phyloP scores from a whole-genome alignment of 306 rosid species.

The Luffa acutangula region DNA sequence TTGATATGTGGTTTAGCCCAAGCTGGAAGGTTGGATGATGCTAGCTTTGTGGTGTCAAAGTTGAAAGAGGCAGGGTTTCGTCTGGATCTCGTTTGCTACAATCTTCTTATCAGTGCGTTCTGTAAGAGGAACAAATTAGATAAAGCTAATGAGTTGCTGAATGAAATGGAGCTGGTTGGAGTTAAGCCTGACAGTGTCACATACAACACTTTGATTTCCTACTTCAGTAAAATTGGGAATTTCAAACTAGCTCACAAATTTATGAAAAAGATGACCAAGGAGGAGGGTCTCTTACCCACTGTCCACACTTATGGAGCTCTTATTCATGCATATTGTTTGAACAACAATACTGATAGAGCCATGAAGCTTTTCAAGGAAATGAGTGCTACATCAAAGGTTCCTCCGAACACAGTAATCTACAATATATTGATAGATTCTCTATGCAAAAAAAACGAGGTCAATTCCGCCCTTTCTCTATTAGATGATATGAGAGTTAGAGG shows the following conservation, averaged over 20 bases:
- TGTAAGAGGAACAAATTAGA: slow-evolving; percentile 54
- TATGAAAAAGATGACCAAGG: slow-evolving; percentile 45
- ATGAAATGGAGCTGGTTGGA: slow-evolving; percentile 55
- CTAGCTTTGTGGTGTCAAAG: slow-evolving; percentile 41
- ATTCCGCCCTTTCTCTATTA: slow-evolving; percentile 40
- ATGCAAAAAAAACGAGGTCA: slow-evolving; percentile 44
- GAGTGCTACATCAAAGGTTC: slow-evolving; percentile 35
- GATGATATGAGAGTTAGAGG: slow-evolving; percentile 47
- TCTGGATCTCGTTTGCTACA: slow-evolving; percentile 47
- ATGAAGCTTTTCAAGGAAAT: slow-evolving; percentile 49
- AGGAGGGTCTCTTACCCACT: slow-evolving; percentile 47
- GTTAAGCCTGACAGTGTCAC: slow-evolving; percentile 58
- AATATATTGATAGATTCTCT: slow-evolving; percentile 49
- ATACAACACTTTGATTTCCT: slow-evolving; percentile 61
- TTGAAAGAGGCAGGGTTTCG: slow-evolving; percentile 58
- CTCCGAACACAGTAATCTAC: slow-evolving; percentile 58
- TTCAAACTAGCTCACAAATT: slow-evolving; percentile 25
- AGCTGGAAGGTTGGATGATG: slow-evolving; percentile 80
- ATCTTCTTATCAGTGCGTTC: slow-evolving; percentile 58
- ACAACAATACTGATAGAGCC: slow-evolving; percentile 34
- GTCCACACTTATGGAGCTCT: slow-evolving; percentile 66
- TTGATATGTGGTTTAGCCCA: slow-evolving; percentile 62
- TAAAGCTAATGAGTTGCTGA: slow-evolving; percentile 37
- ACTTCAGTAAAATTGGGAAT: slow-evolving; percentile 48
- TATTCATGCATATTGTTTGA: slow-evolving; percentile 58